Evolutionary conservation across 352 stramenopile species (phyloP).

Genomic region (Phytopythium boreale): DNA sequence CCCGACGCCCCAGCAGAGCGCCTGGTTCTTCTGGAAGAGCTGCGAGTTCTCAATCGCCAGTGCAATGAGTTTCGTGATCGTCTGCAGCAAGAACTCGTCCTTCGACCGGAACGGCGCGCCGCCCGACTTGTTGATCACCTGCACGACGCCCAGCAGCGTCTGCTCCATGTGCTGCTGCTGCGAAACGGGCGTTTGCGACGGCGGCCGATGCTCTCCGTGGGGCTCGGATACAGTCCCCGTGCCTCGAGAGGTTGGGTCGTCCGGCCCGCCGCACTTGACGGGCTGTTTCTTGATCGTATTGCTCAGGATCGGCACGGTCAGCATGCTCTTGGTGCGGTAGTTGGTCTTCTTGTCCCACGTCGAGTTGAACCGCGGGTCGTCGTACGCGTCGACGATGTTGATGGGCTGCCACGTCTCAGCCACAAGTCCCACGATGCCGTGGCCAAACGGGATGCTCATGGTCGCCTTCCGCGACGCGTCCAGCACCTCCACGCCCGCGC

Average conservation of each 20-base stretch:
- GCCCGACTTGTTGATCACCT: conserved; percentile 82
- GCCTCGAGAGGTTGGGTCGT: background rate
- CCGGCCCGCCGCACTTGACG: conserved; percentile 2
- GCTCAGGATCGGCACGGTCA: conserved; percentile 68
- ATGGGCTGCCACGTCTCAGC: conserved; percentile 59
- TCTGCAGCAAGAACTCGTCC: conserved; percentile 72
- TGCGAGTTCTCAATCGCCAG: conserved; percentile 81
- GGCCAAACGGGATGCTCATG: conserved; percentile 70
- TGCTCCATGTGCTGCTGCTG: conserved; percentile 20
- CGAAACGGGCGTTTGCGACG: background rate
- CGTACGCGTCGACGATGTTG: conserved; percentile 75
- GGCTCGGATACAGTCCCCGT: background rate
- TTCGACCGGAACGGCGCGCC: conserved; percentile 73
- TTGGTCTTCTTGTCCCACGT: conserved; percentile 80
- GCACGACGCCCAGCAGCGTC: conserved; percentile 62
- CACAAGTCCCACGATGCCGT: conserved; percentile 70
- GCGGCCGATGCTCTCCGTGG: background rate
- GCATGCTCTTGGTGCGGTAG: conserved; percentile 80
- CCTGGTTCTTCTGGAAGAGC: conserved; percentile 78
- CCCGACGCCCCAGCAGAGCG: conserved; percentile 57
- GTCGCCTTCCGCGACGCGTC: conserved; percentile 29
- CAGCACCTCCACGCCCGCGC: conserved; percentile 52
- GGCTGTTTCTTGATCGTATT: conserved; percentile 25
- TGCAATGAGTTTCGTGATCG: conserved; percentile 75
- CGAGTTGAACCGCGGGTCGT: conserved; percentile 72